Evolutionary conservation across 164 flowering plant genomes (phyloP), one percentile per base, ranked within the genome.

Genomic region (Tetrastigma voinierianum): DNA sequence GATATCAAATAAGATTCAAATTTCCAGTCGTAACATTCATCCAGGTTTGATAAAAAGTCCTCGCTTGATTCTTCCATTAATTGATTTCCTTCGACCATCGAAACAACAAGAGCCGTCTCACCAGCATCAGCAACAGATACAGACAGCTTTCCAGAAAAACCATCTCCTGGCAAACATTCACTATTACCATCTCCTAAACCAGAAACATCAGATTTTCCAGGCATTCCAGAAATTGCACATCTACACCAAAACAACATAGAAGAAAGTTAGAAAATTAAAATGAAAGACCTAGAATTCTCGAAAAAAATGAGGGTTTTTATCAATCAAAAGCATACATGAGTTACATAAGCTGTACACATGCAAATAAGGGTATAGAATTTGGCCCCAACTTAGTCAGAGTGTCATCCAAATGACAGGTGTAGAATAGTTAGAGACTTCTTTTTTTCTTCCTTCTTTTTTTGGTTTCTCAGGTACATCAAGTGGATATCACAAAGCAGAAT

Each of bases 71-170:
- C 80, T 65, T 70, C 70, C 61, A 23, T 57, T 70, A 21, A 40
- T 52, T 83, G 74, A 65, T 76, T 70, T 64, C 62, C 84, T 57
- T 71, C 86, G 75, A 90, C 79, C 79, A 86, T 67, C 67, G 99
- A 95, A 59, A 95, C 84, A 67, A 95, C 97, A 59, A 92, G 68
- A 76, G 94, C 98, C 21, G 98, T 95, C 78, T 95, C 99, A 51
- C 99, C 99, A 58, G 78, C 78, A 82, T 90, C 99, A 68, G 97
- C 96, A 76, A 90, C 84, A 73, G 91, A 79, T 61, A 95, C 82
- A 45, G 86, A 82, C 24, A 95, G 67, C 67, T 87, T 89, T 57
- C 94, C 78, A 60, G 85, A 76, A 43, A 82, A 78, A 48, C 67
- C 62, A 74, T 71, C 71, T 76, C 82, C 86, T n/a, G 25, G 57